Conservation (phyloP, 139 green algal species). For the Pseudopediastrum boryanum region DNA sequence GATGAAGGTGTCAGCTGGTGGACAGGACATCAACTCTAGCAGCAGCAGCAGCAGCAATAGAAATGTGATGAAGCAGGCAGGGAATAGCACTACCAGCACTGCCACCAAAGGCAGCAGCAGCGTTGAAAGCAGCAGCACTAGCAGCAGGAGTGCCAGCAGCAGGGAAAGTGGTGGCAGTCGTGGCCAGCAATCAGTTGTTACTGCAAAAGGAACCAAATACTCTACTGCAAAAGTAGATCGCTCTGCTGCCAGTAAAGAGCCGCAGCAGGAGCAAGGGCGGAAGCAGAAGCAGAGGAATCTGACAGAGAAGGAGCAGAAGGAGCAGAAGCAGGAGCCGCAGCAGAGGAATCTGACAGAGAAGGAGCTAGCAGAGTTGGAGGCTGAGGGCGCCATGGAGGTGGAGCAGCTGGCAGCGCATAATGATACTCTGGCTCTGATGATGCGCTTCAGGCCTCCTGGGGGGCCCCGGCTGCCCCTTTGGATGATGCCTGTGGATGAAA, state of each 20-base stretch:
- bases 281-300: too few species aligned
- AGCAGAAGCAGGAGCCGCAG: too few species aligned
- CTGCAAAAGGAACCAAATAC: too few species aligned
- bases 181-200: too few species aligned
- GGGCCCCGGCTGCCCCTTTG: neutral
- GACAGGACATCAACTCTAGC: neutral
- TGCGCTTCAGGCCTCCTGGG: neutral
- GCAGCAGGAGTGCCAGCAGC: neutral
- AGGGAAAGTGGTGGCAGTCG: neutral
- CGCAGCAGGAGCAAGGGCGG: too few species aligned
- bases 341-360: conserved; percentile 6
- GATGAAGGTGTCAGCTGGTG: neutral
- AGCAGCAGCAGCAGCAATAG: neutral
- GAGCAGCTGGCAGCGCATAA: neutral
- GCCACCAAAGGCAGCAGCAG: conserved; percentile 6
- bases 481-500: neutral
- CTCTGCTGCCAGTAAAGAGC: too few species aligned
- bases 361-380: neutral
- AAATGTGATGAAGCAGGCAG: neutral
- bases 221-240: too few species aligned
- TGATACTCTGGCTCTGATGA: neutral
- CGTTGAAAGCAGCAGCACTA: neutral
- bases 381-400: neutral
- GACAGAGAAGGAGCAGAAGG: too few species aligned
- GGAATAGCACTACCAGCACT: neutral